phyloP scores from a whole-genome alignment of 176 grass and related monocot genomes.

The Aechmea fasciata region DNA sequence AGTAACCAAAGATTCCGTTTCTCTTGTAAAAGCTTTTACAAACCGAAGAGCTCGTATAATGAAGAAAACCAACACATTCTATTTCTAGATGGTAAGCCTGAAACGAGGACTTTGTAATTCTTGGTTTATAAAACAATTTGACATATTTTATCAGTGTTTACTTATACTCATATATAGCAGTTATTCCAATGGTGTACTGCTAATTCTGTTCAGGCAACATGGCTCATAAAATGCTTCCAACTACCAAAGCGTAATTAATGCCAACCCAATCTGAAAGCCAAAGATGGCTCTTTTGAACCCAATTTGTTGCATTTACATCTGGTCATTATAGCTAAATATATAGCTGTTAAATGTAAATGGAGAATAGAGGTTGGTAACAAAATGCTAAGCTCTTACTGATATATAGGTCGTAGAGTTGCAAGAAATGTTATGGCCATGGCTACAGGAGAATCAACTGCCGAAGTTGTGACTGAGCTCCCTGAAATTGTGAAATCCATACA shows the following conservation, averaged over 20 bases:
- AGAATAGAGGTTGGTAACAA: neutral
- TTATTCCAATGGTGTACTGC: no score
- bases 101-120: no score
- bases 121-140: no score
- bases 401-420: conserved; percentile 52
- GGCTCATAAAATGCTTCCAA: no score
- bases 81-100: neutral
- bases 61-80: neutral
- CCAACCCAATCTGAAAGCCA: neutral
- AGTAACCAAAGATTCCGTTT: neutral
- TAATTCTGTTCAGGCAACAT: no score
- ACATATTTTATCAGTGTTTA: no score
- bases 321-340: neutral
- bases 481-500: conserved; percentile 53
- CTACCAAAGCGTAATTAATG: neutral
- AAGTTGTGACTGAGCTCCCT: conserved; percentile 41
- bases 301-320: neutral
- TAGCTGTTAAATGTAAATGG: neutral
- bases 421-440: conserved; percentile 72
- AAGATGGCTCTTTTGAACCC: neutral
- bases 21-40: neutral
- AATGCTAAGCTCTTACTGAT: neutral
- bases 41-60: neutral
- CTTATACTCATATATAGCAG: no score
- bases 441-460: conserved; percentile 40